A percentile compares a stretch with the other conserved stretches of the same genome.
phyloP scores from a whole-genome alignment of 176 grass and related monocot species.

The Tuctoria greenei region DNA sequence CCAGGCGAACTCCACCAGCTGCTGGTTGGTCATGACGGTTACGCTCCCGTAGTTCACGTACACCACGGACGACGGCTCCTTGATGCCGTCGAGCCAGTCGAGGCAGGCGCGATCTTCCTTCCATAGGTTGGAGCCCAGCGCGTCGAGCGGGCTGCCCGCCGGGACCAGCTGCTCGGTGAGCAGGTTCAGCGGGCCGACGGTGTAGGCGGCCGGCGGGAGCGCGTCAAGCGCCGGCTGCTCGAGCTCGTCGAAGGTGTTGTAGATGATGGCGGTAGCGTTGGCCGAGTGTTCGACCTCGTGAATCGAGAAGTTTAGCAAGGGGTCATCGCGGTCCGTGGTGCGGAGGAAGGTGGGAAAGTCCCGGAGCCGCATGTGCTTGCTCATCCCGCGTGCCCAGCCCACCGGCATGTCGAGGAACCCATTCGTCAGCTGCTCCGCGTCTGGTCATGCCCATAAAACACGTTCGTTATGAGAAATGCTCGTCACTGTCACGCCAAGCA shows the following conservation, averaged over 20 bases:
- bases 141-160: not conserved
- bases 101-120: conserved; percentile 4
- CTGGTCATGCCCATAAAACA: not conserved
- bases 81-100: conserved; percentile 6
- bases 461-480: no score
- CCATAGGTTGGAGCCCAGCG: not conserved
- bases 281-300: not conserved
- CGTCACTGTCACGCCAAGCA: not conserved
- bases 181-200: not conserved
- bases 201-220: not conserved
- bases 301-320: not conserved
- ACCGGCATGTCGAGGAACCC: conserved; percentile 1
- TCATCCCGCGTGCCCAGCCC: conserved; percentile 9
- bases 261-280: not conserved
- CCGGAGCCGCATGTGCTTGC: not conserved
- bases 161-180: not conserved
- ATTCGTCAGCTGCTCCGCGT: not conserved
- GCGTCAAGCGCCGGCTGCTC: conserved; percentile 2
- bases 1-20: conserved; percentile 67
- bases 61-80: not conserved
- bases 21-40: not conserved
- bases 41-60: conserved; percentile 30
- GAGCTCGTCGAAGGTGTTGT: conserved; percentile 38
- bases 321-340: not conserved
- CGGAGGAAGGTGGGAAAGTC: conserved; percentile 16